Evolutionary conservation across 768 basidiomycete species (phyloP).

Genomic region (Holtermannia corniformis): DNA sequence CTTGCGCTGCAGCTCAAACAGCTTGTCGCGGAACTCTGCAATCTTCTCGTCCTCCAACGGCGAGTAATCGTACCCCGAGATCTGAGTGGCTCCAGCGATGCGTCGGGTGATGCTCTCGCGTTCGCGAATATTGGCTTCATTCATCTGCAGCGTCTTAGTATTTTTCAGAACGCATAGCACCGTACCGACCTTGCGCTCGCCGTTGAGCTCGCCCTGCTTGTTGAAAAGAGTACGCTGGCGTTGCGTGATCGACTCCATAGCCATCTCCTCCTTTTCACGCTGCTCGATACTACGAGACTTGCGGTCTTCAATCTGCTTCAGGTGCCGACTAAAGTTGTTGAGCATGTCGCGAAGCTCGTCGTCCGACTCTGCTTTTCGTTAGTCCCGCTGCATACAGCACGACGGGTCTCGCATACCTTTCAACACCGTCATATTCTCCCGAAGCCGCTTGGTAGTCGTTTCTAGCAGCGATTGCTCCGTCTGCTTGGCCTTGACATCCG

Average conservation of each 20-base stretch:
- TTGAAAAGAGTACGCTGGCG: neutral
- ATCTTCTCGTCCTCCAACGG: constrained; percentile 65
- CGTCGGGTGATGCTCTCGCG: constrained; percentile 67
- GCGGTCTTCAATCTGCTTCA: constrained; percentile 17
- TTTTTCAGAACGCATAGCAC: constrained; percentile 2
- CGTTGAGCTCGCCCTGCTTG: constrained; percentile 7
- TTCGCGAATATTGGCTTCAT: constrained; percentile 57
- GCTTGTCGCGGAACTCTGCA: constrained; percentile 58
- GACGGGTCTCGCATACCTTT: constrained; percentile 56
- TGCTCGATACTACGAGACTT: constrained; percentile 16
- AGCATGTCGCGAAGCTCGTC: constrained; percentile 51
- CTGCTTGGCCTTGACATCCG: constrained; percentile 57
- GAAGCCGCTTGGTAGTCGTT: constrained; percentile 54
- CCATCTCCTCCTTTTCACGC: constrained; percentile 25
- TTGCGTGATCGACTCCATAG: constrained; percentile 8
- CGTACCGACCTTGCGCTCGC: constrained; percentile 18
- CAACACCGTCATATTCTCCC: constrained; percentile 58
- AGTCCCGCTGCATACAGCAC: too few relatives aligned
- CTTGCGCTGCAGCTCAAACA: constrained; percentile 55
- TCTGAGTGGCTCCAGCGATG: constrained; percentile 56
- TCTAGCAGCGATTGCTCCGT: constrained; percentile 56
- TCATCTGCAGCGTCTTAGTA: constrained; percentile 48
- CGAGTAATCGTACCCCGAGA: constrained; percentile 63
- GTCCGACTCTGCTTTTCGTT: constrained; percentile 49
- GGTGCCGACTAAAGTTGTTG: constrained; percentile 45